These are phyloP conservation scores for Tricholoma sp. DNA, from an alignment of 768 basidiomycete species.

Conservation along the genomic window DNA sequence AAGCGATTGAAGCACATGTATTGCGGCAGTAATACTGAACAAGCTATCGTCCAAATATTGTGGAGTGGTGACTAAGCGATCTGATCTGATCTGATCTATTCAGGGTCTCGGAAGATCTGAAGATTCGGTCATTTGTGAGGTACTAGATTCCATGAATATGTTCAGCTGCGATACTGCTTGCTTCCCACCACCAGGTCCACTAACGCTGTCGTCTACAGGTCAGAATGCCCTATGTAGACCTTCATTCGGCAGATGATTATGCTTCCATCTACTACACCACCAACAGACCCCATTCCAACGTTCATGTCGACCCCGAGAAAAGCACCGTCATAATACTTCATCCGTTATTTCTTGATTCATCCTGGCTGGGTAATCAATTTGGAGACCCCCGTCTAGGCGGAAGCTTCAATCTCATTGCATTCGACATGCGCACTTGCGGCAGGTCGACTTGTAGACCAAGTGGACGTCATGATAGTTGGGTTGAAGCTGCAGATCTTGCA, in stretches of 20 bases:
- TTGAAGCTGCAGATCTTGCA: slow-evolving; percentile 75
- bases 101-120: background rate
- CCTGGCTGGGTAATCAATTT: slow-evolving; percentile 64
- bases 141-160: background rate
- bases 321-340: slow-evolving; percentile 67
- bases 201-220: background rate
- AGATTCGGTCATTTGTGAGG: background rate
- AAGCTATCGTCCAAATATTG: no score
- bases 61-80: background rate
- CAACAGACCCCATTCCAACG: slow-evolving; percentile 53
- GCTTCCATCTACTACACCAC: slow-evolving; percentile 71
- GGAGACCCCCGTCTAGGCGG: slow-evolving; percentile 57
- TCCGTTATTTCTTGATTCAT: slow-evolving; percentile 62
- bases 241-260: slow-evolving; percentile 59
- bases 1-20: no score
- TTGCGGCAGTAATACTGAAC: no score
- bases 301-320: slow-evolving; percentile 60
- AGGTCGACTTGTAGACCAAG: slow-evolving; percentile 49
- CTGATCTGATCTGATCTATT: background rate
- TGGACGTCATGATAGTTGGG: slow-evolving; percentile 66
- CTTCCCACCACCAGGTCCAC: slow-evolving; percentile 2
- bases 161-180: background rate
- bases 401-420: slow-evolving; percentile 67
- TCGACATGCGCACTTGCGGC: slow-evolving; percentile 66
- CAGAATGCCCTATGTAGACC: slow-evolving; percentile 65